These are phyloP conservation scores for Colletotrichum truncatum DNA, from an alignment of 2,329 filamentous ascomycete species.

Conservation along the genomic window DNA sequence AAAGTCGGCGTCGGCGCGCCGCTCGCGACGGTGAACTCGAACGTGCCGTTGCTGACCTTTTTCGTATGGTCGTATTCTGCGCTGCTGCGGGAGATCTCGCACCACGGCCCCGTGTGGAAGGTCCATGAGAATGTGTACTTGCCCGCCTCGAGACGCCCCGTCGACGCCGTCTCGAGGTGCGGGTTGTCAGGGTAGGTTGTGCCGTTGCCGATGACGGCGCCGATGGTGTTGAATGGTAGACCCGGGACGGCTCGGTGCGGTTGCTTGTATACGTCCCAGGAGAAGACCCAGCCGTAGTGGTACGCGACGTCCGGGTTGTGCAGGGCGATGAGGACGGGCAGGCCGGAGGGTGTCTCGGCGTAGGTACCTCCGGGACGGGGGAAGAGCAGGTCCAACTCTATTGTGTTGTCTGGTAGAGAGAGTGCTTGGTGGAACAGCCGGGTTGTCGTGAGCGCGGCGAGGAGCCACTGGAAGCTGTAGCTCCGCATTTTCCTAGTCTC, in stretches of 20 bases:
- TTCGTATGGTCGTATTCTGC: neutral
- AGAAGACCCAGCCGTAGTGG: conserved; percentile 4
- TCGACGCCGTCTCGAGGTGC: neutral
- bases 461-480: rapidly evolving
- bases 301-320: conserved; percentile 14
- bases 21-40: neutral
- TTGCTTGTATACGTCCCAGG: conserved; percentile 1
- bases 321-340: conserved; percentile 1
- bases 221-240: neutral
- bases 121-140: neutral
- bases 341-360: neutral
- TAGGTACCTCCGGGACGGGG: neutral
- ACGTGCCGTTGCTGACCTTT: neutral
- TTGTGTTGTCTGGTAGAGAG: neutral
- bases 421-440: too few relatives aligned
- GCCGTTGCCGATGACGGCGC: neutral
- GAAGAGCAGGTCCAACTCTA: conserved; percentile 14
- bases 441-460: neutral
- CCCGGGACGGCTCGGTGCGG: neutral
- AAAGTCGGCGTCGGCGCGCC: conserved; percentile 11
- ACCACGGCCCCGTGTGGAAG: neutral
- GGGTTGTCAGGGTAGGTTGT: neutral
- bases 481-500: neutral
- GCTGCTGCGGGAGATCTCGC: neutral
- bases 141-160: neutral